Conservation (phyloP, 305 asterid species). For the Ilex paraguariensis region DNA sequence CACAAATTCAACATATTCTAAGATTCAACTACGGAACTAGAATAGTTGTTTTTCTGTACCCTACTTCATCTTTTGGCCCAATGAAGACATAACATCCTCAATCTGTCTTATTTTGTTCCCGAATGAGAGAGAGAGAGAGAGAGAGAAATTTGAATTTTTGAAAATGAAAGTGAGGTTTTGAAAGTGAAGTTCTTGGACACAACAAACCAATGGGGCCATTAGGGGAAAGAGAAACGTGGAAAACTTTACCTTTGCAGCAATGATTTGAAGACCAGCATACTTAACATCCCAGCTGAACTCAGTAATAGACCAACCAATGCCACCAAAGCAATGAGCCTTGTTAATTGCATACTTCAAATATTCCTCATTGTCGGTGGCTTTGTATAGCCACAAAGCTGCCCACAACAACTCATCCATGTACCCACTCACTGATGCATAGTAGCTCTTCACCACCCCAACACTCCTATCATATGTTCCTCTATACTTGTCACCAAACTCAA, state of each 20-base stretch:
- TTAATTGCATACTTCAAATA: constrained; percentile 21
- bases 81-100: too few species aligned
- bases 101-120: too few species aligned
- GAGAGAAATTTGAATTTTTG: background rate
- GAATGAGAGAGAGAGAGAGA: background rate
- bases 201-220: too few species aligned
- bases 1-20: too few species aligned
- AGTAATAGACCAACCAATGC: constrained; percentile 27
- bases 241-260: constrained; percentile 29
- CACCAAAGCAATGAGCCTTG: constrained; percentile 22
- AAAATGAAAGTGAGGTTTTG: too few species aligned
- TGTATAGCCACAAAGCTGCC: constrained; percentile 34
- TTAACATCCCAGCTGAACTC: constrained; percentile 42
- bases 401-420: constrained; percentile 38
- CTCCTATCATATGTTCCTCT: constrained; percentile 57
- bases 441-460: constrained; percentile 31
- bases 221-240: too few species aligned
- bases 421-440: constrained; percentile 31
- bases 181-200: too few species aligned
- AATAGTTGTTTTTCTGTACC: too few species aligned
- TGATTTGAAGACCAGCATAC: constrained; percentile 28
- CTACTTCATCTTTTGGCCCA: too few species aligned
- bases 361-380: constrained; percentile 23
- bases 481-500: constrained; percentile 59
- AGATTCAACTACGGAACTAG: too few species aligned